Percentiles rank a stretch among this genome's conserved stretches.
phyloP scores from a whole-genome alignment of 2,329 filamentous ascomycete species.

The Ascosphaera aggregata region DNA sequence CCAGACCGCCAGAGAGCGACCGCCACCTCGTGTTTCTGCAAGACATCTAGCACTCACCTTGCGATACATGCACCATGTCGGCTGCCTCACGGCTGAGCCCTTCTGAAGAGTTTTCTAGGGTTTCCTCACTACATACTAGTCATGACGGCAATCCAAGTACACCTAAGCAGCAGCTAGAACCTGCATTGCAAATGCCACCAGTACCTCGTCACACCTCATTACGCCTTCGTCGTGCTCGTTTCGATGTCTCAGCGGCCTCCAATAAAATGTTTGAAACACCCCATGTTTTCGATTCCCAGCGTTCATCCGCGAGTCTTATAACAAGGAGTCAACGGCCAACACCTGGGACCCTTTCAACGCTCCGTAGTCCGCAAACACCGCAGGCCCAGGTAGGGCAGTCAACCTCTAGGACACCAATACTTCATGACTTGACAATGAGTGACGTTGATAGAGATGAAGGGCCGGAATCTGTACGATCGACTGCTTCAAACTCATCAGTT shows the following conservation, averaged over 20 bases:
- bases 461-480: slow-evolving; percentile 33
- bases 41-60: no score
- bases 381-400: slow-evolving; percentile 1
- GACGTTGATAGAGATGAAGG: slow-evolving; percentile 23
- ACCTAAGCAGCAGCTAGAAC: no score
- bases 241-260: slow-evolving; percentile 14
- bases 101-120: no score
- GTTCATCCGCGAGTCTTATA: no score
- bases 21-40: no score
- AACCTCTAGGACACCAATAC: slow-evolving; percentile 3
- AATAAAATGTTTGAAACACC: slow-evolving; percentile 13
- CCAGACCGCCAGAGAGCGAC: no score
- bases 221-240: slow-evolving; percentile 17
- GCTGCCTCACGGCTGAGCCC: no score
- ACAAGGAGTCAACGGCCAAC: slow-evolving; percentile 21
- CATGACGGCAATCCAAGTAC: no score
- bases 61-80: no score
- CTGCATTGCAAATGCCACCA: no score
- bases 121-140: no score
- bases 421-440: slow-evolving; percentile 7
- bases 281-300: slow-evolving; percentile 13
- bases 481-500: slow-evolving; percentile 36
- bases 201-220: slow-evolving; percentile 21
- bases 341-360: slow-evolving; percentile 15
- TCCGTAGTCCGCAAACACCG: slow-evolving; percentile 4